These are phyloP conservation scores for Hypocreales sp. DNA, from an alignment of 2,329 filamentous ascomycete genomes.

Conservation along the genomic window DNA sequence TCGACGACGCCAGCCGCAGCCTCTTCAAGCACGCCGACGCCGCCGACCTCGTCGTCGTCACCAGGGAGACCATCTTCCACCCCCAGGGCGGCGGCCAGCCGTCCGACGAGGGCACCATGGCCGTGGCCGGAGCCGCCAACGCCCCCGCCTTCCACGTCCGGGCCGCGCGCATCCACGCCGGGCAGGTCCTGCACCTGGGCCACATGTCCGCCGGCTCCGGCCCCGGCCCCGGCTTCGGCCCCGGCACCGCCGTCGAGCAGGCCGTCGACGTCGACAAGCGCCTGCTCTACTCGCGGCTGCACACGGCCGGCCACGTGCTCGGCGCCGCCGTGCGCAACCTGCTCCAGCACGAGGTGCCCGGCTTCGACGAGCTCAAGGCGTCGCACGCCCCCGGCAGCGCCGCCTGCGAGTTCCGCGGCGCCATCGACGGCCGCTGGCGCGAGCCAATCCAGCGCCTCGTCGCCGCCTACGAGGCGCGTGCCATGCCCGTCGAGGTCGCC, in stretches of 20 bases:
- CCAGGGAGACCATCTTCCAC: conserved; percentile 56
- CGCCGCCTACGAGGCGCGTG: conserved; percentile 38
- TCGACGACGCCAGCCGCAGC: conserved; percentile 32
- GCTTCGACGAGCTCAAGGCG: conserved; percentile 53
- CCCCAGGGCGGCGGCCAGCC: conserved; percentile 63
- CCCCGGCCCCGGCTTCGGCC: conserved; percentile 16
- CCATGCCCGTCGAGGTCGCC: conserved; percentile 41
- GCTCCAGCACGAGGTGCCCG: conserved; percentile 30
- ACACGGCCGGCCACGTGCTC: conserved; percentile 61
- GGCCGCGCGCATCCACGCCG: conserved; percentile 25
- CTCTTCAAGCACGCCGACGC: conserved; percentile 43
- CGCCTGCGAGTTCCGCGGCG: conserved; percentile 50
- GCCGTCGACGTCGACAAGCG: conserved; percentile 45
- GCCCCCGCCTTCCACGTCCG: conserved; percentile 26
- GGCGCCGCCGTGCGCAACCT: conserved; percentile 50
- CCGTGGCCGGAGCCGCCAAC: conserved; percentile 20
- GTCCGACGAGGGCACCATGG: conserved; percentile 47
- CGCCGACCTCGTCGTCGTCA: conserved; percentile 41
- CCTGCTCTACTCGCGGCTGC: conserved; percentile 47
- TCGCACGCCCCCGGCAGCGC: conserved; percentile 55
- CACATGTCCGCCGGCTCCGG: conserved; percentile 24
- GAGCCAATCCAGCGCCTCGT: conserved; percentile 44
- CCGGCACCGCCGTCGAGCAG: conserved; percentile 36
- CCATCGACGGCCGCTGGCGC: conserved; percentile 49
- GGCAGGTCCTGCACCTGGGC: conserved; percentile 51